These are phyloP conservation scores for Posidonia australis DNA, from an alignment of 106 monocot species.

Conservation along the genomic window DNA sequence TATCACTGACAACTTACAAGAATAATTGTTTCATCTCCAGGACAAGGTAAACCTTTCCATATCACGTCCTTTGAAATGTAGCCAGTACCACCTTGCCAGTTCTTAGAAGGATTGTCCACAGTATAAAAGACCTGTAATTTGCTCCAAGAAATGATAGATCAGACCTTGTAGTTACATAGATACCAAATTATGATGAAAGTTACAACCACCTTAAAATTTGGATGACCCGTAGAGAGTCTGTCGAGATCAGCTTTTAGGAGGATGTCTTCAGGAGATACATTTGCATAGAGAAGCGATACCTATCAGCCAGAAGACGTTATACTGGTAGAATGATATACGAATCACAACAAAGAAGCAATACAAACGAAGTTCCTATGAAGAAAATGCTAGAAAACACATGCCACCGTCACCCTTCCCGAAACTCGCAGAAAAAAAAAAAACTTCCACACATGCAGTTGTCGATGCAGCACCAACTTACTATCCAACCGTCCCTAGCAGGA, in stretches of 20 bases:
- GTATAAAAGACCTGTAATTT: constrained; percentile 71
- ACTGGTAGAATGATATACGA: too few relatives aligned
- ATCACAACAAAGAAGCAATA: too few relatives aligned
- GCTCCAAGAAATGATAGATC: background rate
- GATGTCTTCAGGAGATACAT: constrained; percentile 82
- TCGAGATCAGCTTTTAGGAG: constrained; percentile 80
- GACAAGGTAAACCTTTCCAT: constrained; percentile 72
- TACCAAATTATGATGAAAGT: background rate
- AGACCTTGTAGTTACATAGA: background rate
- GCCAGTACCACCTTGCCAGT: constrained; percentile 83
- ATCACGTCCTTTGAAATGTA: constrained; percentile 73
- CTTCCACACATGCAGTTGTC: too few relatives aligned
- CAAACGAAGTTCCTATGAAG: too few relatives aligned
- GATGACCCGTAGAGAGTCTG: constrained; percentile 62
- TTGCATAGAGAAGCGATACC: constrained; percentile 83
- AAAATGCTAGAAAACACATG: too few relatives aligned
- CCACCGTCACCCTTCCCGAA: too few relatives aligned
- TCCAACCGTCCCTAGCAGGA: too few relatives aligned
- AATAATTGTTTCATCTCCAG: constrained; percentile 65
- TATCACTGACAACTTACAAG: constrained; percentile 42
- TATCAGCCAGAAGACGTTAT: constrained; percentile 7
- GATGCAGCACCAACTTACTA: too few relatives aligned
- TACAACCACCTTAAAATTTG: constrained; percentile 78
- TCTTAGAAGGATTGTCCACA: constrained; percentile 67
- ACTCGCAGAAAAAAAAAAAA: too few relatives aligned